Conservation (phyloP, 1,139 yeast genomes). For the Scheffersomyces stambukii region DNA sequence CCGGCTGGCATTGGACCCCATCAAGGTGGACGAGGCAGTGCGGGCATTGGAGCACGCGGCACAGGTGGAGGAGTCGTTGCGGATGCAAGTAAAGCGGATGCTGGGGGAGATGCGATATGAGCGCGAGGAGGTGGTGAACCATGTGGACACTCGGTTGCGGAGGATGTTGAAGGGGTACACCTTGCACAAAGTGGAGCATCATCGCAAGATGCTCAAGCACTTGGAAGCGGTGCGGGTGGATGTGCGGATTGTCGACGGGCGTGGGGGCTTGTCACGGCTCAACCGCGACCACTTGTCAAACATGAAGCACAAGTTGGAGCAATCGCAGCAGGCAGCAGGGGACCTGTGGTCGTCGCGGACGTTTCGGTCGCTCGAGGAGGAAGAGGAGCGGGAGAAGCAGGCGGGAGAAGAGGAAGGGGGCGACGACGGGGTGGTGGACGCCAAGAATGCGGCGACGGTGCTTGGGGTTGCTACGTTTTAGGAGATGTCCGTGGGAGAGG, state of each 20-base stretch:
- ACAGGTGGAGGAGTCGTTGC: slow-evolving; percentile 70
- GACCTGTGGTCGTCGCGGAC: slow-evolving; percentile 64
- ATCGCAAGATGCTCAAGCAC: slow-evolving; percentile 71
- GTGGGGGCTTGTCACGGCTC: slow-evolving; percentile 78
- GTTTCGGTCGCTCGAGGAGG: slow-evolving; percentile 49
- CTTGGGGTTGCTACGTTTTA: slow-evolving; percentile 70
- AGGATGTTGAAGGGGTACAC: slow-evolving; percentile 57
- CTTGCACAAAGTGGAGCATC: slow-evolving; percentile 76
- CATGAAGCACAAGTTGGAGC: slow-evolving; percentile 38
- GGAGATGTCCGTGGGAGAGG: too few relatives aligned
- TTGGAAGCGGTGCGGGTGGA: slow-evolving; percentile 74
- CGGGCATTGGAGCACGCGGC: slow-evolving; percentile 75
- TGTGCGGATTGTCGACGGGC: slow-evolving; percentile 69
- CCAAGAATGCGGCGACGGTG: slow-evolving; percentile 75
- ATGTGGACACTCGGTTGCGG: slow-evolving; percentile 55
- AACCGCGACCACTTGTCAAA: slow-evolving; percentile 66
- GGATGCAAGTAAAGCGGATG: slow-evolving; percentile 72
- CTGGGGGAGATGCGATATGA: slow-evolving; percentile 85
- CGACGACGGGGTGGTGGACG: slow-evolving; percentile 50
- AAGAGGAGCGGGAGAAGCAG: slow-evolving; percentile 26
- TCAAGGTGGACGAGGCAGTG: slow-evolving; percentile 88
- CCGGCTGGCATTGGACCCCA: slow-evolving; percentile 74
- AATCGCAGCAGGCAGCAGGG: slow-evolving; percentile 53
- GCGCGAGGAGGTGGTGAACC: slow-evolving; percentile 50
- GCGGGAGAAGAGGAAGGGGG: slow-evolving; percentile 14